Evolutionary conservation across 2,329 filamentous ascomycete species (phyloP).

Genomic region (Penicillium rolfsii): DNA sequence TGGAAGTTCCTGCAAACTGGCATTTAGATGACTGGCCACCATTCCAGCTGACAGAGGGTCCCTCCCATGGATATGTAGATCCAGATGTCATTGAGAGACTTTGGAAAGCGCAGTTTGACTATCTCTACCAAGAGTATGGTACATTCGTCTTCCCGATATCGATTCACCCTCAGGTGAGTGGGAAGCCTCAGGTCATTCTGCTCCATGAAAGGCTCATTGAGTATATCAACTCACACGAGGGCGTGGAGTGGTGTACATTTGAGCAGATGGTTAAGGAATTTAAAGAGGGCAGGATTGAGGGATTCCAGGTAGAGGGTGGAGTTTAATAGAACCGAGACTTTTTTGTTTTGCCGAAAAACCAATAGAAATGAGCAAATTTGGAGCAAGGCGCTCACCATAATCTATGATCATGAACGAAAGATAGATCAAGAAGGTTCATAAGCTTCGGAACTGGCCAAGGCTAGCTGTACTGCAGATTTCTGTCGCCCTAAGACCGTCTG

Average conservation of each 20-base stretch:
- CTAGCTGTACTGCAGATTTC: too few species aligned
- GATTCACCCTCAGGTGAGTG: constrained; percentile 70
- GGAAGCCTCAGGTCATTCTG: constrained; percentile 69
- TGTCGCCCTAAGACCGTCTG: too few species aligned
- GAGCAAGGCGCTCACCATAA: neutral
- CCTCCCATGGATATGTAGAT: constrained; percentile 14
- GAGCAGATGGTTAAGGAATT: constrained; percentile 70
- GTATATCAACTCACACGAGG: constrained; percentile 62
- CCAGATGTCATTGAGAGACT: constrained; percentile 13
- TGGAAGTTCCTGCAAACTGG: constrained; percentile 19
- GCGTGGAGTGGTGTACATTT: constrained; percentile 50
- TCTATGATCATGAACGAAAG: too few species aligned
- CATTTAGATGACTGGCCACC: constrained; percentile 20
- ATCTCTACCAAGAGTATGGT: constrained; percentile 72
- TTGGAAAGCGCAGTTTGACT: constrained; percentile 44
- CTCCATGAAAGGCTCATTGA: constrained; percentile 72
- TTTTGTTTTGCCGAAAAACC: neutral
- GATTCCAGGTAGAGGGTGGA: constrained; percentile 9
- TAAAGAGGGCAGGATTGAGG: constrained; percentile 44
- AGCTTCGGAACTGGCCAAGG: too few species aligned
- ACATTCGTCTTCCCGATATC: constrained; percentile 74
- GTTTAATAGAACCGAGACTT: neutral
- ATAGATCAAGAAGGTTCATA: too few species aligned
- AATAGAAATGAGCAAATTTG: neutral
- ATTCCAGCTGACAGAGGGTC: constrained; percentile 2